These are phyloP conservation scores for Leucogyrophana mollusca DNA, from an alignment of 768 basidiomycete genomes.

Conservation along the genomic window DNA sequence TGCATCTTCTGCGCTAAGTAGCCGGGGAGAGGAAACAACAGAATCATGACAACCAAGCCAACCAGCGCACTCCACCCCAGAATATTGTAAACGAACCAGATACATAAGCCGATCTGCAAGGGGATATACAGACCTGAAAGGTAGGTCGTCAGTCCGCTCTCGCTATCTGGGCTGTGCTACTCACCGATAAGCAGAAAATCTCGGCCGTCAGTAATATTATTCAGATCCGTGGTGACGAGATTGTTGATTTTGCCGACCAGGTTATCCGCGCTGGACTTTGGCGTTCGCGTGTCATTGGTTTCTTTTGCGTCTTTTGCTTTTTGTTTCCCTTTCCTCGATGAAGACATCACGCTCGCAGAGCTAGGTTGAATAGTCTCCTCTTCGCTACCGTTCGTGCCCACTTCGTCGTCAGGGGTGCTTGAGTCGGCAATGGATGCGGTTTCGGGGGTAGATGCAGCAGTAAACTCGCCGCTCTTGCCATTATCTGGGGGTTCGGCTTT, in stretches of 20 bases:
- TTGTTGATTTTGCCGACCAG: constrained; percentile 81
- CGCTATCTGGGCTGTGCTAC: not conserved
- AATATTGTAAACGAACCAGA: constrained; percentile 38
- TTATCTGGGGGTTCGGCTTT: constrained; percentile 14
- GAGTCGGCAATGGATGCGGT: constrained; percentile 12
- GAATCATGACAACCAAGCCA: constrained; percentile 51
- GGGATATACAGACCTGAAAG: constrained; percentile 8
- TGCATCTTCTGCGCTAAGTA: constrained; percentile 49
- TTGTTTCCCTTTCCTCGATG: constrained; percentile 7
- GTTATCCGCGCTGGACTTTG: constrained; percentile 35
- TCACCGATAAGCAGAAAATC: constrained; percentile 14
- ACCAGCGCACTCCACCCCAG: constrained; percentile 54
- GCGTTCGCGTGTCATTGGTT: constrained; percentile 4
- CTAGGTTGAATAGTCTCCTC: constrained; percentile 4
- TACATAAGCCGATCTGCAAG: constrained; percentile 22
- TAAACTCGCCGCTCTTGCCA: constrained; percentile 3
- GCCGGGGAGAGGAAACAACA: constrained; percentile 57
- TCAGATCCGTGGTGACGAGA: constrained; percentile 51
- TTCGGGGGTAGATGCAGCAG: constrained; percentile 6
- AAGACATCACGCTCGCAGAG: not conserved
- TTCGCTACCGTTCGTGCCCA: constrained; percentile 2
- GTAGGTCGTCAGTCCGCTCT: not conserved
- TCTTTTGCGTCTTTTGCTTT: constrained; percentile 1
- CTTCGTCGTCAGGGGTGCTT: constrained; percentile 9
- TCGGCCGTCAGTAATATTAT: constrained; percentile 14